Evolutionary conservation across 2,329 filamentous ascomycete genomes (phyloP).

Genomic region (Ophiognomonia clavigignenti-juglandacearum): DNA sequence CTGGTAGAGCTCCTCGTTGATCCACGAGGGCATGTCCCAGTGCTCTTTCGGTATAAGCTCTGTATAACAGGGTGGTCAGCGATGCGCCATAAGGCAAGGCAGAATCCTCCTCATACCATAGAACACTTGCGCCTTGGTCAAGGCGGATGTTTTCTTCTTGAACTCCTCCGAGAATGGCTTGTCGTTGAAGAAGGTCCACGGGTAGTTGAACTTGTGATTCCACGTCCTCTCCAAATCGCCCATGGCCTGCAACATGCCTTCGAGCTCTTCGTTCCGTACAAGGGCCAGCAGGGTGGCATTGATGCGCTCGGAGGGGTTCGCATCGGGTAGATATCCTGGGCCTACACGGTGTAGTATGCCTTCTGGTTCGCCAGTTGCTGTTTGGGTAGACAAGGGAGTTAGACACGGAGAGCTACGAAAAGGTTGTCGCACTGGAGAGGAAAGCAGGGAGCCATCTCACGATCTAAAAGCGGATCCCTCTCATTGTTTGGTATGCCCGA

Average conservation of each 20-base stretch:
- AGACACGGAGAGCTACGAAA: no score
- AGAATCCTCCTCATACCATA: slow-evolving; percentile 56
- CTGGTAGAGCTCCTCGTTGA: slow-evolving; percentile 78
- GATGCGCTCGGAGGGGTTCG: slow-evolving; percentile 73
- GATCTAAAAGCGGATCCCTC: slow-evolving; percentile 80
- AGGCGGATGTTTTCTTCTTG: slow-evolving; percentile 72
- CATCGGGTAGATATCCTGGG: slow-evolving; percentile 72
- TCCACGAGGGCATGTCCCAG: slow-evolving; percentile 90
- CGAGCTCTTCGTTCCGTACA: slow-evolving; percentile 85
- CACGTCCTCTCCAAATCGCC: slow-evolving; percentile 86
- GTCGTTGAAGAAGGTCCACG: slow-evolving; percentile 99
- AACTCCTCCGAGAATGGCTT: slow-evolving; percentile 91
- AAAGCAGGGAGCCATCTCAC: no score
- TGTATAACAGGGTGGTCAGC: slow-evolving; percentile 29
- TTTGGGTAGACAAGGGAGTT: background rate
- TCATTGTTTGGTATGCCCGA: slow-evolving; percentile 42
- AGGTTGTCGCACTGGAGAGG: no score
- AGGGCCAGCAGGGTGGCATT: slow-evolving; percentile 90
- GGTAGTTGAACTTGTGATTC: slow-evolving; percentile 99
- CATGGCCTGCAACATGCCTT: slow-evolving; percentile 84
- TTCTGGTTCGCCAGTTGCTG: slow-evolving; percentile 79
- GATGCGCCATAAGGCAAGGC: slow-evolving; percentile 2
- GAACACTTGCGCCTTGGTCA: slow-evolving; percentile 81
- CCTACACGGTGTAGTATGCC: slow-evolving; percentile 70
- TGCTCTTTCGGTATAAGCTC: slow-evolving; percentile 91